Evolutionary conservation across 768 basidiomycete genomes (phyloP), one percentile per base, ranked within the genome.

Genomic region (Leccinum fibrillosum): DNA sequence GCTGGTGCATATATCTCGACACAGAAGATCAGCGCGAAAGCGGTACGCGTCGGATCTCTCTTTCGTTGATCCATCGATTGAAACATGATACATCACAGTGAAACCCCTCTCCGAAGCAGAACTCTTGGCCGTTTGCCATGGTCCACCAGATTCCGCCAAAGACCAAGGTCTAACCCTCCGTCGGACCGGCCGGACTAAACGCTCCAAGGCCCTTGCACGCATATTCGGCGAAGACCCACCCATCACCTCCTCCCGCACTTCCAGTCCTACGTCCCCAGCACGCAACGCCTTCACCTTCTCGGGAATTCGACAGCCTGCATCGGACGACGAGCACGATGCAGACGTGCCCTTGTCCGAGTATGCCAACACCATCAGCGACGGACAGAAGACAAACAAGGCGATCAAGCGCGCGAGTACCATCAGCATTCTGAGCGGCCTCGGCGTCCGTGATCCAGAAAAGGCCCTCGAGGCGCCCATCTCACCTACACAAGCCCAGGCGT

Each of bases 381-480:
- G 70, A 63, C 66, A 70, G 55, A 56, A 58, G 47, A 56, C 61
- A 26, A 61, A 59, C 53, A 71, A 61, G 49, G 57, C 70, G 4
- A 68, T 74, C 52, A 95, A 97, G 65, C 89, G 97, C 21, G 97
- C 97, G 1, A 96, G 94, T 67, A 91, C 93, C 0, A 85, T 98
- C 69, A 96, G 94, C 72, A 84, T 99, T 61, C 86, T 99, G 69
- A 94, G 91, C 54, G 94, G 93, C 0, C 82, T 99, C 9, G 95
- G 96, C 25, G 94, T 94, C 1, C 83, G 80, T n/a, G 82, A 91
- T 62, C 86, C 87, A 0, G 88, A 92, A 67, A 81, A 78, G 54
- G 80, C 85, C 0, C 77, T 88, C 34, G 83, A 86, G 44, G 72
- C 76, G 0, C 82, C 84, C 8, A 78, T 82, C 10, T 85, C 85